These are phyloP conservation scores for Boechera stricta DNA, from an alignment of 345 rosid species.

Conservation along the genomic window DNA sequence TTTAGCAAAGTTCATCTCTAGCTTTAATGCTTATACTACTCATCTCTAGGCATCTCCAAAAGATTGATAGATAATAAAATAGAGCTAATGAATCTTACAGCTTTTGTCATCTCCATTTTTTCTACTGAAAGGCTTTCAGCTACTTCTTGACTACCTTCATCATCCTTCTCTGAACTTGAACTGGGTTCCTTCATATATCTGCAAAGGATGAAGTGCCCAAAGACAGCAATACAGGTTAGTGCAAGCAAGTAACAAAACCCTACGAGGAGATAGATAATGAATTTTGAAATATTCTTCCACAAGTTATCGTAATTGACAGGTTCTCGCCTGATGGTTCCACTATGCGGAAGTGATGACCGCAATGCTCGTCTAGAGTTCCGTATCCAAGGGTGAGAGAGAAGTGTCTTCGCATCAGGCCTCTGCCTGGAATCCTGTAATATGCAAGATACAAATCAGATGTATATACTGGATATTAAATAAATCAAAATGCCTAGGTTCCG, in stretches of 20 bases:
- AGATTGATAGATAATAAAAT: background rate
- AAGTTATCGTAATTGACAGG: conserved; percentile 2
- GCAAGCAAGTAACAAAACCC: conserved; percentile 2
- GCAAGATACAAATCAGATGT: conserved; percentile 37
- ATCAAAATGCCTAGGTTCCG: conserved; percentile 14
- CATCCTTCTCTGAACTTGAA: conserved; percentile 56
- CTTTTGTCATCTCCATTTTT: conserved; percentile 55
- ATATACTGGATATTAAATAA: background rate
- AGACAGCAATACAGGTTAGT: conserved; percentile 20
- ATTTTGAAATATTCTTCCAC: background rate
- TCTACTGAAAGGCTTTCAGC: conserved; percentile 54
- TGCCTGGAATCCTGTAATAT: conserved; percentile 86
- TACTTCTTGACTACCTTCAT: conserved; percentile 58
- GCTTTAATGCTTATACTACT: conserved; percentile 17
- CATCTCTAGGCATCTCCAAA: conserved; percentile 14
- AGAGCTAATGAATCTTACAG: conserved; percentile 50
- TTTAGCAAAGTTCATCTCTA: conserved; percentile 31
- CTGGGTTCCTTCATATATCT: conserved; percentile 59
- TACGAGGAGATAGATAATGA: background rate
- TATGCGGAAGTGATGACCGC: conserved; percentile 83
- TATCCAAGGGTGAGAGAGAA: conserved; percentile 99
- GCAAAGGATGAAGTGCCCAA: conserved; percentile 38
- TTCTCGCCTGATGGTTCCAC: conserved; percentile 74
- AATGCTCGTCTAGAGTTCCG: conserved; percentile 83
- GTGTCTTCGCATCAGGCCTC: conserved; percentile 97